A percentile compares a stretch with the other conserved stretches of the same genome.
Conservation (phyloP, 1,284 basidiomycete genomes). For the Wallemia ichthyophaga region DNA sequence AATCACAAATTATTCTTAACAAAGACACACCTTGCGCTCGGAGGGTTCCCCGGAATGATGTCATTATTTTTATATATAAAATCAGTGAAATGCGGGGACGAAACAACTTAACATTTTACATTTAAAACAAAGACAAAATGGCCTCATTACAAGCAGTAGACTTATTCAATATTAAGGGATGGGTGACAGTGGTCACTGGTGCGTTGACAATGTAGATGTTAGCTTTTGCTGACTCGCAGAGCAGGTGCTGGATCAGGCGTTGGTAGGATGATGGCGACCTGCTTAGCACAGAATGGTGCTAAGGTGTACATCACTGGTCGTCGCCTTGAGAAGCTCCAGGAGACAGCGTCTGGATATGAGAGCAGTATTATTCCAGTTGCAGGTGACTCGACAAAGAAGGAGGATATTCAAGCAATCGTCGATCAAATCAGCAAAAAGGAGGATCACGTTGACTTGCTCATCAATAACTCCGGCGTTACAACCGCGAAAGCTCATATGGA, state of each 20-base stretch:
- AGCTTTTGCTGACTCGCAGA: background rate
- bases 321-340: slow-evolving; percentile 1
- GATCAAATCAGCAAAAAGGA: slow-evolving; percentile 10
- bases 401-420: slow-evolving; percentile 13
- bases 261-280: background rate
- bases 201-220: background rate
- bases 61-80: too few relatives aligned
- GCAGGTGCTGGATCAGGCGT: background rate
- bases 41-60: too few relatives aligned
- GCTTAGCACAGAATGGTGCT: slow-evolving; percentile 9
- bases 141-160: too few relatives aligned
- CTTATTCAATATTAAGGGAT: slow-evolving; percentile 13
- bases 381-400: slow-evolving; percentile 14
- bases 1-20: too few relatives aligned
- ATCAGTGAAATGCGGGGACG: too few relatives aligned
- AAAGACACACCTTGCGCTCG: too few relatives aligned
- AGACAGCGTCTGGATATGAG: slow-evolving; percentile 6
- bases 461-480: slow-evolving; percentile 16
- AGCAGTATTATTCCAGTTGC: slow-evolving; percentile 11
- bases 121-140: too few relatives aligned
- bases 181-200: slow-evolving; percentile 9
- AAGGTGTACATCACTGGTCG: slow-evolving; percentile 6
- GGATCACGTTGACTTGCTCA: slow-evolving; percentile 12
- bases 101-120: too few relatives aligned
- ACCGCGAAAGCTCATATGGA: slow-evolving; percentile 8